phyloP scores from a whole-genome alignment of 352 stramenopile genomes.

The Globisporangium lucens region DNA sequence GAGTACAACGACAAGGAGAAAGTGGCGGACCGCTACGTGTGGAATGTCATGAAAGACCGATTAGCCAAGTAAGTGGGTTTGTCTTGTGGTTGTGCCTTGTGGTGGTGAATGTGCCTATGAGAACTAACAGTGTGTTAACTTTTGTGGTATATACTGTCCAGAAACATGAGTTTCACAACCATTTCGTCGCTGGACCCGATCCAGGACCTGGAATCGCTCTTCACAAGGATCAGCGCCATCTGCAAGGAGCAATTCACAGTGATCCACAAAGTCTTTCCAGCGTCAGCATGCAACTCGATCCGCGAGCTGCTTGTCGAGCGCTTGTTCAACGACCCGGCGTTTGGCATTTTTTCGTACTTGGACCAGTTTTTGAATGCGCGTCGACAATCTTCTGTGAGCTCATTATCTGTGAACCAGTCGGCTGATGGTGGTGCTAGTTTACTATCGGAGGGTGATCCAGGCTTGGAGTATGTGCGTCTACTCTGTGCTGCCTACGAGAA shows the following conservation, averaged over 20 bases:
- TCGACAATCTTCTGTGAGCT: constrained; percentile 17
- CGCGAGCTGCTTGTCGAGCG: constrained; percentile 67
- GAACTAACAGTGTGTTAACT: neutral
- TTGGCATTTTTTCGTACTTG: constrained; percentile 73
- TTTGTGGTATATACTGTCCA: constrained; percentile 1
- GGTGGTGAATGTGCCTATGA: neutral
- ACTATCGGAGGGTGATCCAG: constrained; percentile 11
- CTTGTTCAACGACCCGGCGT: constrained; percentile 77
- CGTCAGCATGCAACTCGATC: constrained; percentile 34
- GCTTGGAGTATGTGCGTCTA: constrained; percentile 58
- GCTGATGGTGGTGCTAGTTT: neutral
- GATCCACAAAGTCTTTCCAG: constrained; percentile 59
- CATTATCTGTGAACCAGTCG: constrained; percentile 4
- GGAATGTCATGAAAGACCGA: constrained; percentile 79
- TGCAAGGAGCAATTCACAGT: constrained; percentile 72
- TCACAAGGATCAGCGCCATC: constrained; percentile 50
- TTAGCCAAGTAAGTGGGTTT: constrained; percentile 41
- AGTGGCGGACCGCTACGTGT: constrained; percentile 77
- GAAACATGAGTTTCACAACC: constrained; percentile 19
- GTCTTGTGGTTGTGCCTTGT: neutral
- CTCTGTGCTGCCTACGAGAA: constrained; percentile 67
- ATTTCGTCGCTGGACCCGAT: constrained; percentile 47
- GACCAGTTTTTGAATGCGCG: constrained; percentile 61
- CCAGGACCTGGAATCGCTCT: constrained; percentile 64
- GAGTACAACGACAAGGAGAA: constrained; percentile 85